These are phyloP conservation scores for Annulohypoxylon maeteangense DNA, from an alignment of 495 filamentous ascomycete species.

Conservation along the genomic window DNA sequence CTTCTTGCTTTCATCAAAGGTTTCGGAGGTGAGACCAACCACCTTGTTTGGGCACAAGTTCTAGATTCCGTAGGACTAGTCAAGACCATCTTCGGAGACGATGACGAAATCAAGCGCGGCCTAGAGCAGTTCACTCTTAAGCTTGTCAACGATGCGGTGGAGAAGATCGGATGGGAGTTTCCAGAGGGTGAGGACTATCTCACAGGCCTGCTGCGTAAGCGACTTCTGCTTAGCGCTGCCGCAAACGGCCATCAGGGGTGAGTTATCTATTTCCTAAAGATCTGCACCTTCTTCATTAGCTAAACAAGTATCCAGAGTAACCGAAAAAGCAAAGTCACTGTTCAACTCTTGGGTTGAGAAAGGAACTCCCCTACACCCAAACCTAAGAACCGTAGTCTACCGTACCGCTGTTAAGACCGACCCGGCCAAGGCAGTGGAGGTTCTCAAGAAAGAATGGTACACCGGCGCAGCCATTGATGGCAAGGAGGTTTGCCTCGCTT, in stretches of 20 bases:
- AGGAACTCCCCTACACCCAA: constrained; percentile 77
- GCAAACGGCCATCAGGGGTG: constrained; percentile 77
- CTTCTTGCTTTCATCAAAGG: constrained; percentile 83
- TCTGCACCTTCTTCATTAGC: not conserved
- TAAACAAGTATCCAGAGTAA: constrained; percentile 59
- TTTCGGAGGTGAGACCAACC: constrained; percentile 82
- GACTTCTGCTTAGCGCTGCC: constrained; percentile 79
- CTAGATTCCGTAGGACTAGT: constrained; percentile 69
- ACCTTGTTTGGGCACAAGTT: constrained; percentile 89
- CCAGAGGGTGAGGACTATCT: constrained; percentile 80
- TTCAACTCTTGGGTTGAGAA: constrained; percentile 80
- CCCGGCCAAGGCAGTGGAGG: constrained; percentile 68
- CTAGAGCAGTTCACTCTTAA: constrained; percentile 78
- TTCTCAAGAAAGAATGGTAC: constrained; percentile 83
- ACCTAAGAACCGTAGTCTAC: constrained; percentile 82
- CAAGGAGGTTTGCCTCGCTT: constrained; percentile 82
- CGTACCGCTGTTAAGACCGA: constrained; percentile 78
- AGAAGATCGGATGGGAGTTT: constrained; percentile 88
- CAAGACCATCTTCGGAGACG: constrained; percentile 63
- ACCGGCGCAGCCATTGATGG: constrained; percentile 86
- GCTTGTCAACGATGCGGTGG: constrained; percentile 74
- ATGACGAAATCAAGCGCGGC: constrained; percentile 65
- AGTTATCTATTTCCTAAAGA: constrained; percentile 42
- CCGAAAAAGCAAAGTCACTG: constrained; percentile 74
- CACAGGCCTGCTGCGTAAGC: constrained; percentile 78